Evolutionary conservation across 2,329 filamentous ascomycete species (phyloP).

Genomic region (Anthostomella pinea): DNA sequence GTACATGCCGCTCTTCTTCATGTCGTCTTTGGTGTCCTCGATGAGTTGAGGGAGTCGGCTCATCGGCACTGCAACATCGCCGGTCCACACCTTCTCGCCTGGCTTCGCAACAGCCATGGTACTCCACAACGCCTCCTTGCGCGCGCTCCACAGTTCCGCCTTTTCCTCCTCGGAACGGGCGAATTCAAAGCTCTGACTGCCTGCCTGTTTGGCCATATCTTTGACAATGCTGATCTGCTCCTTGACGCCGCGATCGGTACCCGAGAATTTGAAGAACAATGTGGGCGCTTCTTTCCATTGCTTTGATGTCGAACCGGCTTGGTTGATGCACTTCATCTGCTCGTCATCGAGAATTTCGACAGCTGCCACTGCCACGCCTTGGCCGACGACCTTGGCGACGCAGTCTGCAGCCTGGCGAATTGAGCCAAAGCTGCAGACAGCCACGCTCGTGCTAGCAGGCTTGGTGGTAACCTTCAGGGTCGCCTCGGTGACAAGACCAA

Average conservation of each 20-base stretch:
- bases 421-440: conserved; percentile 49
- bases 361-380: conserved; percentile 72
- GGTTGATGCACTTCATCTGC: conserved; percentile 62
- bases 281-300: conserved; percentile 64
- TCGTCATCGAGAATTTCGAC: conserved; percentile 79
- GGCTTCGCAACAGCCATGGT: conserved; percentile 65
- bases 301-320: conserved; percentile 54
- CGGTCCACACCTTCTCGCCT: conserved; percentile 78
- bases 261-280: conserved; percentile 70
- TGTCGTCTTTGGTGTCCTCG: conserved; percentile 68
- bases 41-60: conserved; percentile 71
- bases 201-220: conserved; percentile 39
- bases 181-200: conserved; percentile 73
- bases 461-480: conserved; percentile 72
- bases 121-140: conserved; percentile 82
- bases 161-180: conserved; percentile 68
- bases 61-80: conserved; percentile 82
- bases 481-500: conserved; percentile 76
- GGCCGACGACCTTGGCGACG: conserved; percentile 67
- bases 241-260: conserved; percentile 65
- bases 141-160: conserved; percentile 75
- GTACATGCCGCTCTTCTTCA: conserved; percentile 54
- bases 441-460: conserved; percentile 71
- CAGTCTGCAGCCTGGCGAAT: conserved; percentile 66
- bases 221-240: conserved; percentile 61